phyloP scores from a whole-genome alignment of 2,329 filamentous ascomycete genomes.

The Lasiodiplodia sp. region DNA sequence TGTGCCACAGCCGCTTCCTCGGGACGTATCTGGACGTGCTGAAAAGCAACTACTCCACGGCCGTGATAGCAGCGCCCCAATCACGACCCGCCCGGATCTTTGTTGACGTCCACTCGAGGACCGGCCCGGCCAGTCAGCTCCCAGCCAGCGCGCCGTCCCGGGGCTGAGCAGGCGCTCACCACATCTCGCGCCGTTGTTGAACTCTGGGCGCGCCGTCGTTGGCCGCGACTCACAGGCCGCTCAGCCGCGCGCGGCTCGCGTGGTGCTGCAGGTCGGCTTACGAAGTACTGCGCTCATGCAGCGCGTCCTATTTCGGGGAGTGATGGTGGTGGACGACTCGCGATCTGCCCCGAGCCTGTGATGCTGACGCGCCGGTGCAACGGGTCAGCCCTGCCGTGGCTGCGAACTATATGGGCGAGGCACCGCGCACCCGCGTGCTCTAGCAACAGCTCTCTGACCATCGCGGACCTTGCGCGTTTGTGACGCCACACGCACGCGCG shows the following conservation, averaged over 20 bases:
- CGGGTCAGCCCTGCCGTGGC: conserved; percentile 14
- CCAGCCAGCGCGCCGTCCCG: neutral
- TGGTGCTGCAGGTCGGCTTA: conserved; percentile 11
- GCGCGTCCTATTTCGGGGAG: conserved; percentile 11
- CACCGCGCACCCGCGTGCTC: neutral
- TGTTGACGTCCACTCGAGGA: conserved; percentile 18
- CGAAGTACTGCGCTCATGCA: conserved; percentile 12
- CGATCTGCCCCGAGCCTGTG: conserved; percentile 18
- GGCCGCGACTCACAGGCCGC: conserved; percentile 10
- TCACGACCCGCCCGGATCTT: neutral
- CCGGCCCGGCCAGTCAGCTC: conserved; percentile 24
- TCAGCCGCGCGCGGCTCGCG: conserved; percentile 23
- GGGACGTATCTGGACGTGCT: neutral
- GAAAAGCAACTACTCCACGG: neutral
- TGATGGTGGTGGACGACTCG: neutral
- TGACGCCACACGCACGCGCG: neutral
- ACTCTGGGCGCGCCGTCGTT: neutral
- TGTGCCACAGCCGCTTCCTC: conserved; percentile 5
- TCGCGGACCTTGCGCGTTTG: conserved; percentile 1
- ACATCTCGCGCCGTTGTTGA: conserved; percentile 6
- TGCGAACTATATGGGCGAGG: conserved; percentile 8
- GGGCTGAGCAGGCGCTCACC: conserved; percentile 2
- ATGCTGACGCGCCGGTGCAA: conserved; percentile 21
- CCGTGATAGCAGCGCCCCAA: conserved; percentile 15
- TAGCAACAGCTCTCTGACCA: neutral